These are phyloP conservation scores for Oryza glumipatula DNA, from an alignment of 176 grass and related monocot genomes.

Conservation along the genomic window DNA sequence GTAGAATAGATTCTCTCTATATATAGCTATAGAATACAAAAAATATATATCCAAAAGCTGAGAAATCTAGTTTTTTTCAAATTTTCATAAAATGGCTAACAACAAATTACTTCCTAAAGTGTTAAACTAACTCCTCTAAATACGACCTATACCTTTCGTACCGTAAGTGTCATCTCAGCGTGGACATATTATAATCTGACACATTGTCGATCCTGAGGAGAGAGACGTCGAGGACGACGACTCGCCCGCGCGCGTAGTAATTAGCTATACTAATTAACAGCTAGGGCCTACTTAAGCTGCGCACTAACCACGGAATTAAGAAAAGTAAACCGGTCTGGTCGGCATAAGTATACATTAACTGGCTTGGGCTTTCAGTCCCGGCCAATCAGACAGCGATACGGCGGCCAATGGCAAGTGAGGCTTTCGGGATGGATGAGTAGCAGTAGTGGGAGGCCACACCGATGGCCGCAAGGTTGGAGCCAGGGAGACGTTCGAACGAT, in stretches of 20 bases:
- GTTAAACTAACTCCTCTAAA: no score
- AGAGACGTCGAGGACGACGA: not conserved
- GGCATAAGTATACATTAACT: conserved; percentile 35
- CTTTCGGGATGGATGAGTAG: conserved; percentile 8
- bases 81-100: no score
- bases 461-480: not conserved
- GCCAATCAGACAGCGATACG: conserved; percentile 50
- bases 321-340: conserved; percentile 45
- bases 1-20: no score
- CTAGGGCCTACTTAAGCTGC: conserved; percentile 6
- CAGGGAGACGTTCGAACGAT: not conserved
- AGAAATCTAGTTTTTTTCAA: no score
- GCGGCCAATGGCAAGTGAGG: conserved; percentile 30
- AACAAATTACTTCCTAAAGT: no score
- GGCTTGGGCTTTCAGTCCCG: conserved; percentile 5
- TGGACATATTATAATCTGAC: not conserved
- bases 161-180: conserved; percentile 20
- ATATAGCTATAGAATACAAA: no score
- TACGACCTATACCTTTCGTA: not conserved
- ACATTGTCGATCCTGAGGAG: conserved; percentile 9
- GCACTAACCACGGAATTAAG: conserved; percentile 23
- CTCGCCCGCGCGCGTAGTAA: no score
- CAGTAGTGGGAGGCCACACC: conserved; percentile 35
- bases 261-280: no score
- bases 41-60: no score